A percentile compares a stretch with the other conserved stretches of the same genome.
Conservation (phyloP, 2,329 filamentous ascomycete genomes). For the Aschersonia sp. region DNA sequence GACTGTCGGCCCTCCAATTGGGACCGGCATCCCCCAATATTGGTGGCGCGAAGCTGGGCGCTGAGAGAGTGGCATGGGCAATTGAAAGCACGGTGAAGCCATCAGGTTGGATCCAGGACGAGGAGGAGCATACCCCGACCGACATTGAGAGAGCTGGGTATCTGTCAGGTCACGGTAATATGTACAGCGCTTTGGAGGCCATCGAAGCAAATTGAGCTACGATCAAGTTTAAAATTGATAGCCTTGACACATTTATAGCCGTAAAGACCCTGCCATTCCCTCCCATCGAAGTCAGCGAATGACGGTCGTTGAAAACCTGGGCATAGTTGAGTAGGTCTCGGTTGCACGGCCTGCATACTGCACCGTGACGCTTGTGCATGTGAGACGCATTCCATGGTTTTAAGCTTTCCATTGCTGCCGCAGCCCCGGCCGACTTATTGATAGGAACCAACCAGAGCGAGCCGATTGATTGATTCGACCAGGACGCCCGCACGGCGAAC, state of each 20-base stretch:
- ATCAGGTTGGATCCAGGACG: conserved; percentile 4
- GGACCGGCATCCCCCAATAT: conserved; percentile 62
- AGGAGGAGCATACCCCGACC: neutral
- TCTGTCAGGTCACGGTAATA: conserved; percentile 20
- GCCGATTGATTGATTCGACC: neutral
- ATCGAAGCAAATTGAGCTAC: neutral
- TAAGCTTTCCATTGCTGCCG: no score
- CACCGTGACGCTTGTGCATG: no score
- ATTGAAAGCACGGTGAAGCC: conserved; percentile 38
- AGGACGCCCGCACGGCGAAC: neutral
- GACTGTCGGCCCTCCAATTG: conserved; percentile 50
- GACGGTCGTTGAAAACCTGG: no score
- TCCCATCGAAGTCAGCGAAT: neutral
- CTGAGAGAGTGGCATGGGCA: conserved; percentile 59
- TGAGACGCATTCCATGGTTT: no score
- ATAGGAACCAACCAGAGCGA: no score
- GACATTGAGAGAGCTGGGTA: conserved; percentile 11
- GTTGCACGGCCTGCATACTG: no score
- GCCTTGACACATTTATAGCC: no score
- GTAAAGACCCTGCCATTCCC: neutral
- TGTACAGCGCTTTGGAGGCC: conserved; percentile 16
- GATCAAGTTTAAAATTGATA: no score
- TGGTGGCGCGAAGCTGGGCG: conserved; percentile 56
- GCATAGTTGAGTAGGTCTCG: no score
- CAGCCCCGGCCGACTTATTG: no score